These are phyloP conservation scores for Ophiocordyceps robertsii DNA, from an alignment of 2,329 filamentous ascomycete genomes.

Conservation along the genomic window DNA sequence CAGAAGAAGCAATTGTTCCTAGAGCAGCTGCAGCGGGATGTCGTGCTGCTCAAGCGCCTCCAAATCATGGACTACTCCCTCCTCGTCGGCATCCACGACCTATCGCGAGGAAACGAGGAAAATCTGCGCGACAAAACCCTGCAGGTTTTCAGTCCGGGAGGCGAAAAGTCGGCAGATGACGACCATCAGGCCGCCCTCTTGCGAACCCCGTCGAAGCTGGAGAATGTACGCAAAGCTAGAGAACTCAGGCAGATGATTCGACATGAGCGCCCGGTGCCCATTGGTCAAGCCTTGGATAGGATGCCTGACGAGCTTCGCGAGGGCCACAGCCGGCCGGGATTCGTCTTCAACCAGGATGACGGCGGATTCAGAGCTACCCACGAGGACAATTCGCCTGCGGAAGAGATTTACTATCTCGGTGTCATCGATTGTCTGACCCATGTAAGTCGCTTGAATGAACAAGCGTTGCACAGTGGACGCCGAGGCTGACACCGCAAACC, in stretches of 20 bases:
- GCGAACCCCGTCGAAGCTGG: conserved; percentile 84
- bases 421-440: conserved; percentile 98
- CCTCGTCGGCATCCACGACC: conserved; percentile 84
- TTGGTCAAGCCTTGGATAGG: conserved; percentile 66
- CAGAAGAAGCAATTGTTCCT: conserved; percentile 81
- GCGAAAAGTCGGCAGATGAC: conserved; percentile 43
- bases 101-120: conserved; percentile 84
- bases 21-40: conserved; percentile 77
- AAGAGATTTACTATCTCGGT: conserved; percentile 94
- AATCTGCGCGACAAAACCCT: conserved; percentile 82
- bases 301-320: conserved; percentile 86
- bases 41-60: conserved; percentile 70
- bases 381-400: conserved; percentile 69
- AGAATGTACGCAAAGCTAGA: conserved; percentile 79
- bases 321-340: conserved; percentile 52
- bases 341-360: conserved; percentile 87
- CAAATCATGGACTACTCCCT: conserved; percentile 99
- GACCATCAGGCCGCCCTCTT: conserved; percentile 55
- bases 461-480: conserved; percentile 1
- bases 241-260: conserved; percentile 89
- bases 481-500: conserved; percentile 11
- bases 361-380: conserved; percentile 89
- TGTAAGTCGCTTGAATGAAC: conserved; percentile 38
- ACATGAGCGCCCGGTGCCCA: conserved; percentile 82
- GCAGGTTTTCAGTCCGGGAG: conserved; percentile 85